Percentiles rank a stretch among this genome's conserved stretches.
phyloP scores from a whole-genome alignment of 345 rosid species.

The Citrus inodora region DNA sequence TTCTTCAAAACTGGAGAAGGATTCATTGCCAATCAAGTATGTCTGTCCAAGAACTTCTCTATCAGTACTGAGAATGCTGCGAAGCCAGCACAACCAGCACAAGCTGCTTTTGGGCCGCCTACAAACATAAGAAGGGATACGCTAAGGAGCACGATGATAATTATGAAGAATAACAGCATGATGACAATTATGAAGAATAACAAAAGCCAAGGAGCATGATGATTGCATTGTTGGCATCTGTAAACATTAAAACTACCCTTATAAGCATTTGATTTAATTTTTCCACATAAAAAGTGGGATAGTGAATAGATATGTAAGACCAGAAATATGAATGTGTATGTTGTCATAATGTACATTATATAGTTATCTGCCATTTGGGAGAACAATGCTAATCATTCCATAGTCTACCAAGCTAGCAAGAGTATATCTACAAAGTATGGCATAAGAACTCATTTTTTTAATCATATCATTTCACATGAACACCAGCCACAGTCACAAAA shows the following conservation, averaged over 20 bases:
- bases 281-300: background rate
- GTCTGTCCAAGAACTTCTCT: slow-evolving; percentile 87
- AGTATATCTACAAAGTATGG: background rate
- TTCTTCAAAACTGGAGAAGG: background rate
- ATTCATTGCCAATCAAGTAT: slow-evolving; percentile 36
- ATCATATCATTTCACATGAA: background rate
- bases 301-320: background rate
- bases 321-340: background rate
- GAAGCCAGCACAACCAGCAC: slow-evolving; percentile 89
- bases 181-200: background rate
- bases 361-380: background rate
- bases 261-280: background rate
- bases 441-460: no score
- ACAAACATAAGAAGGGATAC: background rate
- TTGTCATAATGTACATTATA: background rate
- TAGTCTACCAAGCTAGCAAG: background rate
- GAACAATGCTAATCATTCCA: background rate
- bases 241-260: background rate
- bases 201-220: background rate
- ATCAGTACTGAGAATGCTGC: slow-evolving; percentile 93
- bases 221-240: background rate
- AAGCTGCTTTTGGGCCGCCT: slow-evolving; percentile 94
- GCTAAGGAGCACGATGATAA: no score
- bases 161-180: background rate
- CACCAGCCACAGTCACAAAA: background rate